Evolutionary conservation across 345 rosid genomes (phyloP).

Genomic region (Eucalyptus erythrocorys): DNA sequence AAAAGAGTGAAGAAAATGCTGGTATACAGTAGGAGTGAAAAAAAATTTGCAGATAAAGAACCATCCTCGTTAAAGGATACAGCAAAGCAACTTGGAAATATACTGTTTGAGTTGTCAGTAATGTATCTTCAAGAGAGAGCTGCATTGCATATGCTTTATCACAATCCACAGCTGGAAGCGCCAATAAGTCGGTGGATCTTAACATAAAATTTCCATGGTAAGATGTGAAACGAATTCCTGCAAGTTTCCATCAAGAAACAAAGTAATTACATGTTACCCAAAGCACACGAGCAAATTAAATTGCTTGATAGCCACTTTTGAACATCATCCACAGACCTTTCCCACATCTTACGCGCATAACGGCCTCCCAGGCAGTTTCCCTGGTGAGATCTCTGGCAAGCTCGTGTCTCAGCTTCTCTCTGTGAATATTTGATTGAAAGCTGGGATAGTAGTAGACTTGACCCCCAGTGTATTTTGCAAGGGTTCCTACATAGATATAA

Average conservation of each 20-base stretch:
- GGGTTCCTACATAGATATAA: conserved; percentile 42
- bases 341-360: conserved; percentile 98
- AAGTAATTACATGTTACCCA: neutral
- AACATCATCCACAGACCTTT: conserved; percentile 49
- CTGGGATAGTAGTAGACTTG: conserved; percentile 88
- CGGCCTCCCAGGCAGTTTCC: conserved; percentile 99
- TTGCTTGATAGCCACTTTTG: neutral
- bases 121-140: conserved; percentile 84
- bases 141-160: conserved; percentile 99
- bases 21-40: neutral
- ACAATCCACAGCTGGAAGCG: conserved; percentile 98
- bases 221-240: conserved; percentile 86
- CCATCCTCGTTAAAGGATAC: conserved; percentile 53
- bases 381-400: conserved; percentile 88
- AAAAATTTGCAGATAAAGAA: neutral
- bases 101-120: conserved; percentile 78
- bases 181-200: conserved; percentile 86
- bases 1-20: neutral
- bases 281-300: neutral
- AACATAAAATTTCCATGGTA: conserved; percentile 99
- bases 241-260: conserved; percentile 8
- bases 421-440: conserved; percentile 65
- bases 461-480: conserved; percentile 97
- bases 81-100: conserved; percentile 97
- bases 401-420: conserved; percentile 83